phyloP scores from a whole-genome alignment of 768 basidiomycete species.

The Kwoniella sp. region DNA sequence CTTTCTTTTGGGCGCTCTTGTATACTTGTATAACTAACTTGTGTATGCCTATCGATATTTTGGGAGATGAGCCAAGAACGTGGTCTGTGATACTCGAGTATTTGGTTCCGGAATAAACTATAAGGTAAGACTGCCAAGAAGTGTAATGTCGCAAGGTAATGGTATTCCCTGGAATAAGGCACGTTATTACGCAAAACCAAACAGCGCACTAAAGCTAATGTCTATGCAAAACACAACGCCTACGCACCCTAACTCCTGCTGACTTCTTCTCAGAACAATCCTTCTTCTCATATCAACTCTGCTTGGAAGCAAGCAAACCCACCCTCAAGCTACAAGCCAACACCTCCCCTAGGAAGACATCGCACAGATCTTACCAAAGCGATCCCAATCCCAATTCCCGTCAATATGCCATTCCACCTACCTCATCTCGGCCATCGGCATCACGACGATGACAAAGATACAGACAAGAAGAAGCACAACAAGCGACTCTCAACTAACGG shows the following conservation, averaged over 20 bases:
- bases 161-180: neutral
- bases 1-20: neutral
- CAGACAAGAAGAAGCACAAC: slow-evolving; percentile 8
- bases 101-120: neutral
- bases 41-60: neutral
- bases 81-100: neutral
- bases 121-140: slow-evolving; percentile 1
- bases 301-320: too few relatives aligned
- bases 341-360: too few relatives aligned
- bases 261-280: too few relatives aligned
- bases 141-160: too few relatives aligned
- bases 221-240: too few relatives aligned
- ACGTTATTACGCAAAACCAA: neutral
- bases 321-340: too few relatives aligned
- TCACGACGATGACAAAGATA: slow-evolving; percentile 12
- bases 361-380: too few relatives aligned
- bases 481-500: neutral
- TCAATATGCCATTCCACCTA: slow-evolving; percentile 34
- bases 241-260: too few relatives aligned
- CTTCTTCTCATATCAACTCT: too few relatives aligned
- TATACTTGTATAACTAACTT: neutral
- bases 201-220: neutral
- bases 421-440: slow-evolving; percentile 21
- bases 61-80: neutral
- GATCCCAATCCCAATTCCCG: too few relatives aligned